phyloP scores from a whole-genome alignment of 2,329 filamentous ascomycete genomes.

The Aureobasidium lini region DNA sequence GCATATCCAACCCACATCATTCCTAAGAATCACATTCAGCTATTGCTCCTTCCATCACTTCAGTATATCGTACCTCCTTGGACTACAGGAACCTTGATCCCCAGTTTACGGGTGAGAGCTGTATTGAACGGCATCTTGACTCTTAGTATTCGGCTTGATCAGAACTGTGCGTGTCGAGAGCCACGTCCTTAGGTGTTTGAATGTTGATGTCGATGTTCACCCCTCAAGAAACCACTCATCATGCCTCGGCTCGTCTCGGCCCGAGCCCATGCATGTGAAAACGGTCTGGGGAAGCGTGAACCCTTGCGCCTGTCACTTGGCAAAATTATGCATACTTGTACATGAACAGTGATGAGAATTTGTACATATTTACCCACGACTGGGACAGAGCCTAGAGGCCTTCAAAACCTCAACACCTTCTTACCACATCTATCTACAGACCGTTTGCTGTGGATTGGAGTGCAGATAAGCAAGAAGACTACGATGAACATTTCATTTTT shows the following conservation, averaged over 20 bases:
- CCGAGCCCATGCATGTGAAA: not conserved
- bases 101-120: constrained; percentile 53
- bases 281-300: no score
- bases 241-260: constrained; percentile 5
- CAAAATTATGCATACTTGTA: no score
- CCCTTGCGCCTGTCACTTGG: no score
- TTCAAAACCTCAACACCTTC: no score
- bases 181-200: not conserved
- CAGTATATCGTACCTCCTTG: constrained; percentile 55
- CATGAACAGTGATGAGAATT: no score
- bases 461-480: no score
- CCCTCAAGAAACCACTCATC: not conserved
- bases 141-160: not conserved
- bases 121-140: constrained; percentile 56
- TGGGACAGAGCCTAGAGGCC: no score
- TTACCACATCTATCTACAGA: no score
- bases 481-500: no score
- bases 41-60: no score
- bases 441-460: no score
- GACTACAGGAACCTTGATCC: constrained; percentile 64
- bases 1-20: constrained; percentile 85
- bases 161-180: not conserved
- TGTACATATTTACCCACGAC: no score
- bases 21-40: not conserved
- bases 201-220: not conserved